Evolutionary conservation across 352 stramenopile genomes (phyloP), one percentile per base, ranked within the genome.

Genomic region (Globisporangium cystogenes): DNA sequence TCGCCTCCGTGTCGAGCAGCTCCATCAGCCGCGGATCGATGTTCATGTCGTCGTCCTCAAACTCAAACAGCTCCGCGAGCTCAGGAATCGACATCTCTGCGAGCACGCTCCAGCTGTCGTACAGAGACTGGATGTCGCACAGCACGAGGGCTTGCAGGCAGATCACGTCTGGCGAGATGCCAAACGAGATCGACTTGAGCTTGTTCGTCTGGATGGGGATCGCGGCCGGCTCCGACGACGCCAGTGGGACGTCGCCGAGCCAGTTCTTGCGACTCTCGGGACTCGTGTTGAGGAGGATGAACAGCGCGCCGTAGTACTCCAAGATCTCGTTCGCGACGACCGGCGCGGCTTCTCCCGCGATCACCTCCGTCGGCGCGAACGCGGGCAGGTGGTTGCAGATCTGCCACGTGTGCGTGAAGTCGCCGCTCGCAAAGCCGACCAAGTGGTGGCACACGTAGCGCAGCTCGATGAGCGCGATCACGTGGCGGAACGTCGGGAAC

Each of bases 401-500:
- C 51, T 90, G 80, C 84, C 84, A 95, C 21, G 71, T 69, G 63
- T 93, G 91, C 48, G 66, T 63, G 39, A 84, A 78, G 27, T 82
- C 68, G 16, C 53, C 63, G n/a, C 65, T 78, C 8, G 75, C 67
- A 48, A 90, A 87, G 3, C 74, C 70, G 7, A 81, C 70, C 45
- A 92, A 68, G 33, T 95, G 82, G 43, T 95, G 84, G 35, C 76
- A 87, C 3, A 92, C 84, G 31, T 89, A 95, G 12, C 84, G 77
- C 4, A 92, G 68, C 54, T 95, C 84, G 41, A 93, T 75, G 7
- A 95, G 59, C 24, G 78, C 76, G 5, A 90, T 60, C 18, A 89
- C 64, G 45, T 87, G 68, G 7, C 64, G 72, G 53, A 84, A 86
- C 36, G 71, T 65, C 18, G 84, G 82, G 36, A 93, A 93, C 3